Evolutionary conservation across 2,329 filamentous ascomycete genomes (phyloP).

Genomic region (Cordyceps farinosa): DNA sequence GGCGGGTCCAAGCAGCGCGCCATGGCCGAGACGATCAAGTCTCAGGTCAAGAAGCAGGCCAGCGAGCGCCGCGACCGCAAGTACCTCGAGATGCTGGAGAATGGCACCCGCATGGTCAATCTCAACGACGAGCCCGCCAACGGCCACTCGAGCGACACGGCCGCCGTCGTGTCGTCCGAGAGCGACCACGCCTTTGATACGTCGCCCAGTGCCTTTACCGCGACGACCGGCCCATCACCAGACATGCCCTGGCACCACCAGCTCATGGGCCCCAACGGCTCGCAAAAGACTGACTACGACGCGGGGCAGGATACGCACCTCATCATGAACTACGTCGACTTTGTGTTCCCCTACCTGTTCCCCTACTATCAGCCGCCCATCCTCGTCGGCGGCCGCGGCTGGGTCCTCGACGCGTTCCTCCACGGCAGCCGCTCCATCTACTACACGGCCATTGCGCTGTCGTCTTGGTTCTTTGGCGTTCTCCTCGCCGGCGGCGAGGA

Average conservation of each 20-base stretch:
- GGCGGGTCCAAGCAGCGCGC: slow-evolving; percentile 45
- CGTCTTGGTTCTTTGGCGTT: slow-evolving; percentile 54
- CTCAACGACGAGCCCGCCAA: slow-evolving; percentile 19
- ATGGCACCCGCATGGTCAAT: slow-evolving; percentile 26
- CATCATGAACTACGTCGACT: slow-evolving; percentile 59
- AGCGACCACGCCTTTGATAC: slow-evolving; percentile 9
- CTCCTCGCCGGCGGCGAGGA: slow-evolving; percentile 35
- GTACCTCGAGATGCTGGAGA: slow-evolving; percentile 42
- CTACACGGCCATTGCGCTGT: slow-evolving; percentile 54
- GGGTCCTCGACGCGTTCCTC: slow-evolving; percentile 53
- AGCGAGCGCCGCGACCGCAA: slow-evolving; percentile 47
- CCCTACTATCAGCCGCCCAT: slow-evolving; percentile 59
- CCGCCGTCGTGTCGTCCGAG: slow-evolving; percentile 1
- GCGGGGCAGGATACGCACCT: slow-evolving; percentile 33
- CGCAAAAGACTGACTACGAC: slow-evolving; percentile 22
- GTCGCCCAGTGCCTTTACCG: slow-evolving; percentile 11
- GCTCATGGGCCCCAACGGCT: slow-evolving; percentile 18
- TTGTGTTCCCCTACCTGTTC: slow-evolving; percentile 59
- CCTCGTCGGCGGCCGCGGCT: slow-evolving; percentile 55
- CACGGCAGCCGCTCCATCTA: slow-evolving; percentile 55
- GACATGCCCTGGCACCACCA: slow-evolving; percentile 34
- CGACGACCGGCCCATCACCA: slow-evolving; percentile 25
- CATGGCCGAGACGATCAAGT: slow-evolving; percentile 52
- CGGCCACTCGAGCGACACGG: slow-evolving; percentile 15
- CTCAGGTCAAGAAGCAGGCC: slow-evolving; percentile 54